phyloP scores from a whole-genome alignment of 306 rosid genomes.

The Sechiopsis laciniata region DNA sequence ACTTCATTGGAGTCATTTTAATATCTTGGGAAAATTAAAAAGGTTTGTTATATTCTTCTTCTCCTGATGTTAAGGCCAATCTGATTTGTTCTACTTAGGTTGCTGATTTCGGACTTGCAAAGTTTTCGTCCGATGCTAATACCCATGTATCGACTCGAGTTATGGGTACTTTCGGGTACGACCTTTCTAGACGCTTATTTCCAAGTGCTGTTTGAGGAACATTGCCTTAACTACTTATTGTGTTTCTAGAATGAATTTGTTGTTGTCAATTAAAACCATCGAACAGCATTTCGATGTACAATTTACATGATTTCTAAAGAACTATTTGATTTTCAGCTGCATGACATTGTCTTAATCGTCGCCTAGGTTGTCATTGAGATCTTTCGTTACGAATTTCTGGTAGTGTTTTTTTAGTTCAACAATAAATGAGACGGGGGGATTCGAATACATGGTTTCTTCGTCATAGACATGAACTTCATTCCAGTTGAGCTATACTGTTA shows the following conservation, averaged over 20 bases:
- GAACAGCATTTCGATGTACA: not conserved
- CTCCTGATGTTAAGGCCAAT: not conserved
- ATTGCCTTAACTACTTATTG: not conserved
- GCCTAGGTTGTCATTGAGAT: not conserved
- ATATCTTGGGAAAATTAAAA: not conserved
- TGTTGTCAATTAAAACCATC: not conserved
- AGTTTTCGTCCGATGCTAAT: slow-evolving; percentile 64
- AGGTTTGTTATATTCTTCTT: not conserved
- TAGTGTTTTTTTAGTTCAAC: too few species aligned
- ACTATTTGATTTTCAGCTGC: slow-evolving; percentile 4
- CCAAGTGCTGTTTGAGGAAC: not conserved
- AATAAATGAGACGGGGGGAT: too few species aligned
- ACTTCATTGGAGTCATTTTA: not conserved
- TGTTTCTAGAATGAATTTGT: not conserved
- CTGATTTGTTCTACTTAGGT: slow-evolving; percentile 45
- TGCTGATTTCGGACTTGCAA: slow-evolving; percentile 95
- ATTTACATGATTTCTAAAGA: not conserved
- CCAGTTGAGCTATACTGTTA: too few species aligned
- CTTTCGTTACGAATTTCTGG: not conserved
- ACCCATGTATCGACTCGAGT: slow-evolving; percentile 96
- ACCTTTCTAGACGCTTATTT: not conserved
- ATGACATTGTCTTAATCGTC: not conserved
- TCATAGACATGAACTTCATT: too few species aligned
- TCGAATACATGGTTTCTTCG: too few species aligned
- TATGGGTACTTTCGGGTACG: slow-evolving; percentile 99